These are phyloP conservation scores for Carallia brachiata DNA, from an alignment of 345 rosid genomes.

Conservation along the genomic window DNA sequence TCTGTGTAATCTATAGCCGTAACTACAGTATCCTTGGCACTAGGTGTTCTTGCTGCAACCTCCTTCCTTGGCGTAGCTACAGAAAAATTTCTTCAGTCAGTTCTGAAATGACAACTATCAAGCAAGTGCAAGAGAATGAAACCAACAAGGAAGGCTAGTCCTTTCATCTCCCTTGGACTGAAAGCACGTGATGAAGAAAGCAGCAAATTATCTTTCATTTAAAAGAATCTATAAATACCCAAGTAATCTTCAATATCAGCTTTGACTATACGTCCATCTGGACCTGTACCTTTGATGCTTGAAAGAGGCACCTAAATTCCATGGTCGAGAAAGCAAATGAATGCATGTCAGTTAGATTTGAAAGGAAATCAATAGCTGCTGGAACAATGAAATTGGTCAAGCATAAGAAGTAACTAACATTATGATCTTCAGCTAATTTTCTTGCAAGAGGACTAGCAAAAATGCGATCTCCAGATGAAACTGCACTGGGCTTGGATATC, in stretches of 20 bases:
- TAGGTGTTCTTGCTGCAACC: constrained; percentile 53
- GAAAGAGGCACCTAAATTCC: constrained; percentile 64
- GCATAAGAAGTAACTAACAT: constrained; percentile 37
- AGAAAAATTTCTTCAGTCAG: not conserved
- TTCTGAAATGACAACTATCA: not conserved
- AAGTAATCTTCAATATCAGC: constrained; percentile 91
- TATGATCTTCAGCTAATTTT: constrained; percentile 84
- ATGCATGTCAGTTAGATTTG: constrained; percentile 7
- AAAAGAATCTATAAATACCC: constrained; percentile 42
- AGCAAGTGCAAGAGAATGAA: no score
- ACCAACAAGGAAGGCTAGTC: no score
- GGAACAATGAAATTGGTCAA: not conserved
- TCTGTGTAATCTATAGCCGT: constrained; percentile 77
- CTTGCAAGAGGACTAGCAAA: constrained; percentile 94
- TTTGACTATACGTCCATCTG: constrained; percentile 80
- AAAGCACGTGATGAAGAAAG: not conserved
- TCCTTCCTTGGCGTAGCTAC: constrained; percentile 73
- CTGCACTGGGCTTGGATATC: constrained; percentile 43
- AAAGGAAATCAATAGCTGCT: not conserved
- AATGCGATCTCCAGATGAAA: constrained; percentile 58
- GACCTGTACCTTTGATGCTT: constrained; percentile 88
- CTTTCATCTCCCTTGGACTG: no score
- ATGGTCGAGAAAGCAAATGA: constrained; percentile 8
- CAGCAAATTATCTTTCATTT: not conserved
- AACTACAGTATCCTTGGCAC: constrained; percentile 40